These are phyloP conservation scores for Fusarium metavorans DNA, from an alignment of 2,329 filamentous ascomycete genomes.

Conservation along the genomic window DNA sequence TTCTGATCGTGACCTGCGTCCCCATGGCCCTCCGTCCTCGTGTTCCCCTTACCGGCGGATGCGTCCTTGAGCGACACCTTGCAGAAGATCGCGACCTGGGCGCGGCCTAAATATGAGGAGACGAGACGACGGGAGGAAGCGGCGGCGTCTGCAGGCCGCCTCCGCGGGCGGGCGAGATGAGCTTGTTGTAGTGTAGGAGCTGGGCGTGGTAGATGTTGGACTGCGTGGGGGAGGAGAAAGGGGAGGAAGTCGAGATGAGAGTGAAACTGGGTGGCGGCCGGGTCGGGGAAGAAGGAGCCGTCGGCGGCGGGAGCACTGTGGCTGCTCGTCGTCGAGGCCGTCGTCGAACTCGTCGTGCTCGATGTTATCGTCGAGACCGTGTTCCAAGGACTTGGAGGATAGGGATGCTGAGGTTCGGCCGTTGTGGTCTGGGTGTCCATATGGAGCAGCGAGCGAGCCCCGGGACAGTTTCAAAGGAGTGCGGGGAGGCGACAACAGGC, in stretches of 20 bases:
- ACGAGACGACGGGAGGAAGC: conserved; percentile 66
- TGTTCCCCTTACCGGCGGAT: conserved; percentile 58
- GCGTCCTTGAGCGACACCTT: conserved; percentile 69
- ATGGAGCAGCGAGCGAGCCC: conserved; percentile 51
- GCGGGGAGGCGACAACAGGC: conserved; percentile 39
- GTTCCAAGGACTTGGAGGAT: conserved; percentile 49
- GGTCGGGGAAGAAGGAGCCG: conserved; percentile 47
- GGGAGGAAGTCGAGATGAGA: conserved; percentile 66
- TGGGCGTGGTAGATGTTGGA: conserved; percentile 70
- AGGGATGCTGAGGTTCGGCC: conserved; percentile 55
- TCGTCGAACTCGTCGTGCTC: conserved; percentile 41
- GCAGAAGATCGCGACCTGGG: conserved; percentile 69
- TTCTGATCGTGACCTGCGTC: conserved; percentile 69
- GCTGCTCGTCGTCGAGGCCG: conserved; percentile 43
- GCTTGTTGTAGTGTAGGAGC: conserved; percentile 74
- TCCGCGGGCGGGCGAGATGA: conserved; percentile 68
- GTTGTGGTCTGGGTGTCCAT: conserved; percentile 54
- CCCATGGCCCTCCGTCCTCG: conserved; percentile 78
- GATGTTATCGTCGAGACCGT: conserved; percentile 44
- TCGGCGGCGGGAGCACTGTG: conserved; percentile 46
- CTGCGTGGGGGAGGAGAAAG: conserved; percentile 69
- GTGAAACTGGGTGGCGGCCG: conserved; percentile 50
- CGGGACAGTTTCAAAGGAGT: conserved; percentile 41
- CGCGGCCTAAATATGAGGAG: conserved; percentile 67
- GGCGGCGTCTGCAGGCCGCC: conserved; percentile 68